phyloP scores from a whole-genome alignment of 2,329 filamentous ascomycete species.

The Claviceps sp. region DNA sequence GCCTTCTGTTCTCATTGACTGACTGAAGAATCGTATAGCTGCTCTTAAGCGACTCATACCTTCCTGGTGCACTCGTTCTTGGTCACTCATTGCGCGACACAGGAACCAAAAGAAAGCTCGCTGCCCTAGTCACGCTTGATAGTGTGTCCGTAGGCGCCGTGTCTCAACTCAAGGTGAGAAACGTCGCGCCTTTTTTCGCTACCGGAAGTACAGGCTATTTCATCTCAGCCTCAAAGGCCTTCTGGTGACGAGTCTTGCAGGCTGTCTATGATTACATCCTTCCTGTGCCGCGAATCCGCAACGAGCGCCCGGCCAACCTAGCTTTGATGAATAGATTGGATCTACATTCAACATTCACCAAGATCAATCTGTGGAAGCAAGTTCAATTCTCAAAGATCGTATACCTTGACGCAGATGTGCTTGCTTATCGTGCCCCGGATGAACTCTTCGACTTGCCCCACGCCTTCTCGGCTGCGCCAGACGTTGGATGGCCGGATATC shows the following conservation, averaged over 20 bases:
- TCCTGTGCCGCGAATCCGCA: conserved; percentile 67
- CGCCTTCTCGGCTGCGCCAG: conserved; percentile 61
- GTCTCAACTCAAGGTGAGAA: conserved; percentile 58
- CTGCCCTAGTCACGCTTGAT: conserved; percentile 70
- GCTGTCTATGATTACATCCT: conserved; percentile 80
- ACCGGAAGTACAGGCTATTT: no score
- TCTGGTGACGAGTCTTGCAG: conserved; percentile 27
- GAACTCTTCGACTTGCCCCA: conserved; percentile 65
- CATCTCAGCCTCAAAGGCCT: not conserved
- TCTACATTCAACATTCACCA: conserved; percentile 86
- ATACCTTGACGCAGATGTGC: conserved; percentile 86
- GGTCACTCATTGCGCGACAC: conserved; percentile 90
- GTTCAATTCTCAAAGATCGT: conserved; percentile 84
- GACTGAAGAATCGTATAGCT: conserved; percentile 44
- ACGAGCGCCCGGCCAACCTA: conserved; percentile 66
- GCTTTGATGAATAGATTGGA: conserved; percentile 86
- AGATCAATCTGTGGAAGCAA: conserved; percentile 88
- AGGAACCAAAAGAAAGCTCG: conserved; percentile 74
- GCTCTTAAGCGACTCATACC: conserved; percentile 79
- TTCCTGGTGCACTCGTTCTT: conserved; percentile 86
- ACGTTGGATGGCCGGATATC: conserved; percentile 94
- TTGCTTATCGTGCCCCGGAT: conserved; percentile 81
- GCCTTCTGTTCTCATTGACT: not conserved
- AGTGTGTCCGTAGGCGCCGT: conserved; percentile 63
- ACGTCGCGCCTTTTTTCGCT: not conserved